Percentiles rank a stretch among this genome's conserved stretches.
phyloP scores from a whole-genome alignment of 129 eudicot species.

The Scalesia atractyloides region DNA sequence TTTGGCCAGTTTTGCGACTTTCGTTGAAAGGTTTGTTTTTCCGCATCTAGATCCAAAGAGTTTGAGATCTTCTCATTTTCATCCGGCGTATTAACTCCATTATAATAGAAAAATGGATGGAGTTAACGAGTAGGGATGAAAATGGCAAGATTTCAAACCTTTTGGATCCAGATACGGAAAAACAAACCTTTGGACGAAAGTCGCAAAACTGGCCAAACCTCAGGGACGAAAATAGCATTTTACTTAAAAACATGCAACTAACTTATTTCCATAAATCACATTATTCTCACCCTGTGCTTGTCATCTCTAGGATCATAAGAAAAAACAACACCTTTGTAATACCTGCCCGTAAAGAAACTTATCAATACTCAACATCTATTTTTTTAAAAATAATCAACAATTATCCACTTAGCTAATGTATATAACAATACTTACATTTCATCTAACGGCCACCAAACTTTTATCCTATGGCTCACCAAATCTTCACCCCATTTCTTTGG shows the following conservation, averaged over 20 bases:
- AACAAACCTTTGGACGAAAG: too few species aligned
- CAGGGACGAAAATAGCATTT: too few species aligned
- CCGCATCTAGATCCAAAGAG: too few species aligned
- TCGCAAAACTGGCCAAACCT: too few species aligned
- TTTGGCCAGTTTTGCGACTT: too few species aligned
- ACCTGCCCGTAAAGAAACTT: slow-evolving; percentile 41
- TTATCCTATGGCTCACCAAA: slow-evolving; percentile 58
- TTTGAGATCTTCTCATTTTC: too few species aligned
- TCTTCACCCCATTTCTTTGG: slow-evolving; percentile 47
- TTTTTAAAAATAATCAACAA: background rate
- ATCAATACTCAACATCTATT: background rate
- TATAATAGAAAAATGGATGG: too few species aligned
- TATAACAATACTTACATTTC: slow-evolving; percentile 44
- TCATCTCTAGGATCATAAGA: slow-evolving; percentile 46
- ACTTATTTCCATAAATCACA: background rate
- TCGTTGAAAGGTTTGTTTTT: too few species aligned
- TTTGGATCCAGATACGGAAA: too few species aligned
- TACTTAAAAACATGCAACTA: slow-evolving; percentile 3
- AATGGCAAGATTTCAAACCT: too few species aligned
- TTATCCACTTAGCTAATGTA: slow-evolving; percentile 2
- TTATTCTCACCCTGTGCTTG: slow-evolving; percentile 54
- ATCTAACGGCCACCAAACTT: slow-evolving; percentile 95
- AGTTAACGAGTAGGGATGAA: too few species aligned
- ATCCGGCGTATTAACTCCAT: too few species aligned
- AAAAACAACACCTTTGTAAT: slow-evolving; percentile 50